These are phyloP conservation scores for Aschersonia sp. DNA, from an alignment of 2,329 filamentous ascomycete genomes.

Conservation along the genomic window DNA sequence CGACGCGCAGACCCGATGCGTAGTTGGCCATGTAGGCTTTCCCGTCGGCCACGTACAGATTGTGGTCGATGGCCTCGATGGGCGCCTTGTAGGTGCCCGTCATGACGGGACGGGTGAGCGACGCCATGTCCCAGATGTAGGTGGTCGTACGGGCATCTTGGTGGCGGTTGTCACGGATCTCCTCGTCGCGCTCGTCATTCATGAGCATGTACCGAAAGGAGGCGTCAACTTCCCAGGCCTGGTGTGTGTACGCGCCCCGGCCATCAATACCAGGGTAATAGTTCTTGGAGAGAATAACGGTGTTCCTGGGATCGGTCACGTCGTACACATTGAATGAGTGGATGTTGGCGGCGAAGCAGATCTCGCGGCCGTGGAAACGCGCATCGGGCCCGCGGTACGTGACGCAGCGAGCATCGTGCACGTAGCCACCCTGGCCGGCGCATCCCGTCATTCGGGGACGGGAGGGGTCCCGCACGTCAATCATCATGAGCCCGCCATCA, in stretches of 20 bases:
- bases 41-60: constrained; percentile 27
- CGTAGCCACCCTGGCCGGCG: constrained; percentile 32
- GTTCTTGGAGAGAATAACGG: constrained; percentile 32
- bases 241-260: constrained; percentile 35
- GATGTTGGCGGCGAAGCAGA: constrained; percentile 38
- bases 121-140: constrained; percentile 32
- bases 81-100: constrained; percentile 24
- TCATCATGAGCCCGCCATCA: constrained; percentile 33
- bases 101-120: constrained; percentile 21
- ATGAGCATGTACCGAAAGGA: constrained; percentile 27
- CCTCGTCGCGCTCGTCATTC: constrained; percentile 39
- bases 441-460: constrained; percentile 35
- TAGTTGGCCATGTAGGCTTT: constrained; percentile 31
- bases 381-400: constrained; percentile 33
- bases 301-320: constrained; percentile 29
- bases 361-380: constrained; percentile 24
- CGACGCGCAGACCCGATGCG: constrained; percentile 26
- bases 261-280: constrained; percentile 29
- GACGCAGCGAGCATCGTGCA: constrained; percentile 38
- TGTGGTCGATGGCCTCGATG: constrained; percentile 26
- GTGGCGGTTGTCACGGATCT: constrained; percentile 21
- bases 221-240: constrained; percentile 34
- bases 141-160: constrained; percentile 27
- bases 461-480: constrained; percentile 35
- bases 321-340: constrained; percentile 28